Conservation (phyloP, 345 rosid species). For the Populus alba region DNA sequence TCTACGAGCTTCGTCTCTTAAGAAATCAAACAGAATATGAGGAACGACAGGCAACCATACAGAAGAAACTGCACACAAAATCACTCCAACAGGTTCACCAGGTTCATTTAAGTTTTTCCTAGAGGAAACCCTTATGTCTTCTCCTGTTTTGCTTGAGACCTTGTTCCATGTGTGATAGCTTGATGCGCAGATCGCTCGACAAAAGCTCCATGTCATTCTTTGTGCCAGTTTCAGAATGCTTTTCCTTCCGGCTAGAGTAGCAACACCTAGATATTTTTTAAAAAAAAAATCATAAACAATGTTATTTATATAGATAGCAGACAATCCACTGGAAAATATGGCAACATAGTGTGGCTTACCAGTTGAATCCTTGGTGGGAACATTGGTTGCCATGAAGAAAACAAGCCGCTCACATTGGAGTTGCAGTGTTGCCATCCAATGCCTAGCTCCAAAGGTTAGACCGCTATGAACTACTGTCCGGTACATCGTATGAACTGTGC, state of each 20-base stretch:
- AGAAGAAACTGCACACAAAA: conserved; percentile 85
- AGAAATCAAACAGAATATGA: conserved; percentile 68
- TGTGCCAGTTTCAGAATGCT: conserved; percentile 89
- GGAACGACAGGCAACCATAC: conserved; percentile 81
- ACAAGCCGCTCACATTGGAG: conserved; percentile 89
- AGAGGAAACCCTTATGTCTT: conserved; percentile 81
- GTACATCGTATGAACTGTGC: conserved; percentile 65
- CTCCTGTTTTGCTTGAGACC: conserved; percentile 83
- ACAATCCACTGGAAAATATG: neutral
- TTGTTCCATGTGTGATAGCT: conserved; percentile 90
- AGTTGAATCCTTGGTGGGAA: conserved; percentile 92
- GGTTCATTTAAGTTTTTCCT: conserved; percentile 92
- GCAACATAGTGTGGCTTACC: conserved; percentile 35
- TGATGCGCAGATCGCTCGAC: conserved; percentile 86
- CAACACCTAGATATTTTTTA: conserved; percentile 48
- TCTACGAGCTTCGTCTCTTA: conserved; percentile 77
- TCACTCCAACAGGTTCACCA: conserved; percentile 87
- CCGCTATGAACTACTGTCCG: conserved; percentile 78
- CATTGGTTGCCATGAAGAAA: conserved; percentile 98
- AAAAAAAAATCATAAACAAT: neutral
- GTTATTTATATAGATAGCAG: neutral
- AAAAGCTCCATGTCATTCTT: conserved; percentile 82
- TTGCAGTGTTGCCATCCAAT: conserved; percentile 82
- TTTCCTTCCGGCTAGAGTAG: conserved; percentile 92
- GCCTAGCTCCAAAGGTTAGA: conserved; percentile 89